Percentiles rank a stretch among this genome's conserved stretches.
phyloP scores from a whole-genome alignment of 2,329 filamentous ascomycete species.

The Pseudogymnoascus sp. region DNA sequence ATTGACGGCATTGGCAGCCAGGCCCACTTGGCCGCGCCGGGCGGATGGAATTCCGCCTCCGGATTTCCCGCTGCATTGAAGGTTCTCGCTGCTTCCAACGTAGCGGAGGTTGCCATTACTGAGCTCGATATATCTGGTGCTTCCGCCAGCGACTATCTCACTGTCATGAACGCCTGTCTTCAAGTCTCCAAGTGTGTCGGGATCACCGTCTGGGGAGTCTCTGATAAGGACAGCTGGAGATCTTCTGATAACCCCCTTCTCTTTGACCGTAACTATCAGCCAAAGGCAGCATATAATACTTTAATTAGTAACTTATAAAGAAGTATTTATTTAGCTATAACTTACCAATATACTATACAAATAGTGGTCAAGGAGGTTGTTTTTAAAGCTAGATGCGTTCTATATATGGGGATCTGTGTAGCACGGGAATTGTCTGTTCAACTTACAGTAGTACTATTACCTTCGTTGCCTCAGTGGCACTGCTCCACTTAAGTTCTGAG shows the following conservation, averaged over 20 bases:
- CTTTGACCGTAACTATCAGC: conserved; percentile 43
- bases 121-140: conserved; percentile 59
- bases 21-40: conserved; percentile 46
- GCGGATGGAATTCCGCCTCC: conserved; percentile 36
- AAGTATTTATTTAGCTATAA: background rate
- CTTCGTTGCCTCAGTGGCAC: too few relatives aligned
- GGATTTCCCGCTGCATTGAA: conserved; percentile 18
- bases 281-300: conserved; percentile 45
- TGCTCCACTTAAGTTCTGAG: too few relatives aligned
- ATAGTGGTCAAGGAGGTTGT: too few relatives aligned
- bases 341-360: too few relatives aligned
- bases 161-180: conserved; percentile 26
- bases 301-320: conserved; percentile 19
- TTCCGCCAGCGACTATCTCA: conserved; percentile 36
- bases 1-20: conserved; percentile 53
- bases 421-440: too few relatives aligned
- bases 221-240: conserved; percentile 43
- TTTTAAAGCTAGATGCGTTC: too few relatives aligned
- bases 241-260: conserved; percentile 42
- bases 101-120: conserved; percentile 42
- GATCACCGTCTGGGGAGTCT: conserved; percentile 28
- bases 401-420: too few relatives aligned
- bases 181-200: conserved; percentile 27
- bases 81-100: conserved; percentile 11
- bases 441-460: too few relatives aligned